Evolutionary conservation across 2,329 filamentous ascomycete species (phyloP), one percentile per base, ranked within the genome.

Genomic region (Alternaria incomplexa): DNA sequence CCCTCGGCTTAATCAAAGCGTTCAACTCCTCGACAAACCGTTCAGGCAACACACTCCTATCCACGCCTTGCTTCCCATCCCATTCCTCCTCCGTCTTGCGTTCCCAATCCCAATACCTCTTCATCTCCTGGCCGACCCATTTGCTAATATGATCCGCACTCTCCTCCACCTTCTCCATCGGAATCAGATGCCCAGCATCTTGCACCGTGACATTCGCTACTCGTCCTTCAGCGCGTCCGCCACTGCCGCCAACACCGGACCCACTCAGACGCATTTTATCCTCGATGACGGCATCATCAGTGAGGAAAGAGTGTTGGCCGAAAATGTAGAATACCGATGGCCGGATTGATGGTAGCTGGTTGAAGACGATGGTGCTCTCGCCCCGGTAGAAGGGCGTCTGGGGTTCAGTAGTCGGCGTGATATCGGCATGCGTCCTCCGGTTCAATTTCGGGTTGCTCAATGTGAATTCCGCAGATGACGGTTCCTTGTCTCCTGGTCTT

Each of bases 101-200:
- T 60, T 79, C 75, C 64, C 69, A 67, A 32, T 72, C 71, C 67
- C 76, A 66, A 72, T 79, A 85, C 58, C 81, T 68, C 40, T 62
- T 69, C 72, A 80, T 73, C 60, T 79, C 75, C 66, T 74, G 76
- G 15, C 70, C 69, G 15, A 82, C 63, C 83, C 83, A 85, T 15
- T 68, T 73, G 13, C 71, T 73, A 43, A 73, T 62, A 63, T 79
- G 76, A n/a, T 86, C 82, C 2, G 93, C 94, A 65, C 90, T 91
- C 72, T 87, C 83, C 3, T 73, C 82, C 0, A 92, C 91, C 43
- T 87, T 86, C 79, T 97, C 93, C 87, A 97, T 92, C 0, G 94
- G 91, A 26, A 97, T 87, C 45, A 97, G 79, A 79, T 98, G 95
- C 0, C 94, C 93, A 6, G 85, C 84, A 0, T 85, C 86, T 26